Percentiles rank a stretch among this genome's conserved stretches.
Evolutionary conservation across 805 yeast species (phyloP).

Genomic region (Pichia rugopelliculosa): DNA sequence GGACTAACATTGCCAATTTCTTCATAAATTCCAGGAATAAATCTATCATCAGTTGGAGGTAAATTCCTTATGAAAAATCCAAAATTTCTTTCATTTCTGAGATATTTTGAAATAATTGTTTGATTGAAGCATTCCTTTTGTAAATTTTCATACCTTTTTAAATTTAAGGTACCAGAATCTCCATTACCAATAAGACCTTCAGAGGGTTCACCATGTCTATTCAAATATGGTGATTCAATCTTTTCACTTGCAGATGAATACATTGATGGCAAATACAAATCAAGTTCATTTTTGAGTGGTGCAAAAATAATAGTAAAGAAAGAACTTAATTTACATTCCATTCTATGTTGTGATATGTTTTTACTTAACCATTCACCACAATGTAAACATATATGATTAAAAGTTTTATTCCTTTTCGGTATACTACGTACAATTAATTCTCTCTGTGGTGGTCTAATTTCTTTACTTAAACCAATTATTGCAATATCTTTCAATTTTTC

Average conservation of each 20-base stretch:
- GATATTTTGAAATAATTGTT: slow-evolving; percentile 14
- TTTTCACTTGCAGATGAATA: slow-evolving; percentile 17
- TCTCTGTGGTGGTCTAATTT: neutral
- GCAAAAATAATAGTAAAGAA: slow-evolving; percentile 21
- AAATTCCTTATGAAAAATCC: slow-evolving; percentile 5
- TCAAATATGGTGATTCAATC: slow-evolving; percentile 60
- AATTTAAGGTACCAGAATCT: slow-evolving; percentile 45
- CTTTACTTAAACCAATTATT: neutral
- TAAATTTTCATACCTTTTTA: slow-evolving; percentile 46
- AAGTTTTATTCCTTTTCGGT: neutral
- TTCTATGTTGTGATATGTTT: slow-evolving; percentile 12
- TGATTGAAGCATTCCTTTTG: slow-evolving; percentile 57
- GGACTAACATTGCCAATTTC: neutral
- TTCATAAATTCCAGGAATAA: slow-evolving; percentile 9
- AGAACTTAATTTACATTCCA: slow-evolving; percentile 17
- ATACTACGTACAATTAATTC: neutral
- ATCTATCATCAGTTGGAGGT: slow-evolving; percentile 4
- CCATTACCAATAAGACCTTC: slow-evolving; percentile 47
- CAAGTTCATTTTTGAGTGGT: slow-evolving; percentile 20
- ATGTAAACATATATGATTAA: slow-evolving; percentile 17
- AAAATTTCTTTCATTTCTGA: slow-evolving; percentile 8
- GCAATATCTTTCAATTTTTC: slow-evolving; percentile 11
- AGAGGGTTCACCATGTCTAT: slow-evolving; percentile 70
- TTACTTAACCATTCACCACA: slow-evolving; percentile 19
- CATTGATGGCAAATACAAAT: slow-evolving; percentile 9